Conservation (phyloP, 805 yeast species). For the Cyberlindnera sargentensis region DNA sequence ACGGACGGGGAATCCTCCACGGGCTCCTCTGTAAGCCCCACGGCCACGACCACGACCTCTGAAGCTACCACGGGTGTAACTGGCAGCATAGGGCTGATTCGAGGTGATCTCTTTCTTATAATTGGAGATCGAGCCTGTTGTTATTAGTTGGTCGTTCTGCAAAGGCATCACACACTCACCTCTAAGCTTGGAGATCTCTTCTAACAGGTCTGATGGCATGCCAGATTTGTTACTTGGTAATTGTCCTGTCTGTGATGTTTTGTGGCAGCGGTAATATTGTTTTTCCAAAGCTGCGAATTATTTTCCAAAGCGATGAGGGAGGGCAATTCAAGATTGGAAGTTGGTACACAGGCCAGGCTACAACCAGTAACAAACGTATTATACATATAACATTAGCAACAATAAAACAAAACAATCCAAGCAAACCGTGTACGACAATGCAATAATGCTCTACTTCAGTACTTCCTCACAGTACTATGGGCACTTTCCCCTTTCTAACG, state of each 20-base stretch:
- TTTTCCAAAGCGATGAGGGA: too few species aligned
- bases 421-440: not conserved
- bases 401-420: too few species aligned
- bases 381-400: too few species aligned
- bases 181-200: conserved; percentile 16
- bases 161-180: conserved; percentile 7
- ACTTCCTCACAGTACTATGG: not conserved
- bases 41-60: conserved; percentile 15
- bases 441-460: not conserved
- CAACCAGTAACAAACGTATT: too few species aligned
- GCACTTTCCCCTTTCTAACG: conserved; percentile 33
- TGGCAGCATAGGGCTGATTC: conserved; percentile 6
- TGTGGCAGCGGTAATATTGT: too few species aligned
- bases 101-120: conserved; percentile 4
- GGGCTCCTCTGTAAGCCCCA: conserved; percentile 9
- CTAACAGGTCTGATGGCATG: conserved; percentile 8
- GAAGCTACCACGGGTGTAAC: not conserved
- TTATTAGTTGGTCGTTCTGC: not conserved
- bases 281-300: too few species aligned
- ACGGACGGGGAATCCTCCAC: conserved; percentile 12
- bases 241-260: not conserved
- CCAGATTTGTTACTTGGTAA: not conserved
- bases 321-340: too few species aligned
- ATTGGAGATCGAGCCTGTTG: conserved; percentile 1
- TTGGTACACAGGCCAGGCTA: too few species aligned